Base-by-base conservation (phyloP, 2,329 filamentous ascomycete genomes). In the Hysterium pulicare region DNA sequence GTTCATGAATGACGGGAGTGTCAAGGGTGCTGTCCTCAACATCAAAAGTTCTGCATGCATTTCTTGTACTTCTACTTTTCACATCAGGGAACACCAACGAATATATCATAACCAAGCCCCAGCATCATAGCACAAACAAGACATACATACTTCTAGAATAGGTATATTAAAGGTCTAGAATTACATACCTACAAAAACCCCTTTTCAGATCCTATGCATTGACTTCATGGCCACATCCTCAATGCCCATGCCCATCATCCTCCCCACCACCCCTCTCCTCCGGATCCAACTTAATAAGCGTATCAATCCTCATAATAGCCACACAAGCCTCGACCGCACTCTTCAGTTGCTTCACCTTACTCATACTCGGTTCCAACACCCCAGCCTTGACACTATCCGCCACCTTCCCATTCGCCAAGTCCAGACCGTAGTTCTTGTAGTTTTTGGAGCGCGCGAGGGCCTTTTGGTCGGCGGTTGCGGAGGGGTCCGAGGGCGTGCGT, bases 291-390 rank as follows among this genome's bases (percentile, higher is more conserved):
- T 95, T 95, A 73, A 98, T 97, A 71, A 98, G 78, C 53, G 93
- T 97, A 75, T 98, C 93, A 66, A 98, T 98, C 62, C 93, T 82
- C 93, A 98, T 97, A 68, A 98, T 97, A 64, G 90, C 87, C 70
- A 98, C 95, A 71, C 93, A 97, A 42, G 93, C 93, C 74, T 98
- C 93, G 38, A 98, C 93, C 21, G 93, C 93, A 71, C 87, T 94
- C 84, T 98, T 98, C 64, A 98, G 77, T 77, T 97, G 93, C 71
- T 91, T 86, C 55, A 98, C 81, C 79, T 98, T 98, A 80, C 91
- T 96, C 76, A 98, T 90, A 71, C 87, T 95, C 23, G 93, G 93
- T 76, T 98, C 93, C 62, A 98, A 71, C 48, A 98, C 90, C 63
- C 93, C 93, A 10, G 88, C 84, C 79, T 97, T 97, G 61, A 98